Conservation (phyloP, 352 stramenopile species). For the Globisporangium nodosum region DNA sequence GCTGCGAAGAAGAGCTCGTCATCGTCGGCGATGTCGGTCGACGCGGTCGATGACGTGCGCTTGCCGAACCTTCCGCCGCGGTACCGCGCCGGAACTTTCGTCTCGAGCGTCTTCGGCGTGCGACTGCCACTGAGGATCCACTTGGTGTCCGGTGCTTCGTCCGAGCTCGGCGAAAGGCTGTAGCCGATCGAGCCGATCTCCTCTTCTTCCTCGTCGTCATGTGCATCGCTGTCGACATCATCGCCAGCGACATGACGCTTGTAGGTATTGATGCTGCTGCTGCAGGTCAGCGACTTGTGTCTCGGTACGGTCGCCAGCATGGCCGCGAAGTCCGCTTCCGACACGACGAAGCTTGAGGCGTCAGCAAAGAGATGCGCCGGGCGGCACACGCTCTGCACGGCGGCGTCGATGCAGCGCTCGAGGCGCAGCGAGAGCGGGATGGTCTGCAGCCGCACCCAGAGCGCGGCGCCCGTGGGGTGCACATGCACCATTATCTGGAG, state of each 20-base stretch:
- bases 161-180: not conserved
- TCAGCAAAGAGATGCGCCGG: constrained; percentile 54
- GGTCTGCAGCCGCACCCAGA: constrained; percentile 57
- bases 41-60: constrained; percentile 10
- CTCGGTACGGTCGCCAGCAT: constrained; percentile 23
- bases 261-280: too few relatives aligned
- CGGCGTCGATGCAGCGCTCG: constrained; percentile 78
- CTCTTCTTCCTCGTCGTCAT: not conserved
- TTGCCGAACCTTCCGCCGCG: constrained; percentile 3
- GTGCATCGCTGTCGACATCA: not conserved
- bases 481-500: constrained; percentile 45
- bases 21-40: constrained; percentile 8
- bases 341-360: constrained; percentile 67
- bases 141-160: not conserved
- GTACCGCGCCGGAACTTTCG: constrained; percentile 26
- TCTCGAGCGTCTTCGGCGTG: constrained; percentile 40
- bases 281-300: not conserved
- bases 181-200: not conserved
- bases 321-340: constrained; percentile 48
- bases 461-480: constrained; percentile 13
- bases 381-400: constrained; percentile 35
- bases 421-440: constrained; percentile 65
- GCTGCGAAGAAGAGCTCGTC: constrained; percentile 14
- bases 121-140: not conserved
- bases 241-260: too few relatives aligned